Evolutionary conservation across 2,329 filamentous ascomycete species (phyloP).

Genomic region (Exophiala bonariae): DNA sequence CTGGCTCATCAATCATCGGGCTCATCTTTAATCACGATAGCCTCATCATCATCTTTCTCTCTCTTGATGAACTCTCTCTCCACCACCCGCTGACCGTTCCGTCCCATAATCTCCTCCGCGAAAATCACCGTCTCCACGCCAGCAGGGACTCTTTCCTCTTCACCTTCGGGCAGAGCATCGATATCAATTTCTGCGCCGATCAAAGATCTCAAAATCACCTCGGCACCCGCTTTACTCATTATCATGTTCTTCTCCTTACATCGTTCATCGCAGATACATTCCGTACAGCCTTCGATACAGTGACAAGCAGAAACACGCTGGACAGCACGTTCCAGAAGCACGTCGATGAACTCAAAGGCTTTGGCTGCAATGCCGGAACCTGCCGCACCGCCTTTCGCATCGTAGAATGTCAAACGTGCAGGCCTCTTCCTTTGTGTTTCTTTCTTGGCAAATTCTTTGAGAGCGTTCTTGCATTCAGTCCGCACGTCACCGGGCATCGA

Average conservation of each 20-base stretch:
- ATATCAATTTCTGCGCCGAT: constrained; percentile 77
- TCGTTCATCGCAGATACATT: constrained; percentile 82
- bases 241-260: constrained; percentile 88
- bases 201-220: constrained; percentile 75
- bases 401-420: constrained; percentile 88
- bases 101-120: constrained; percentile 63
- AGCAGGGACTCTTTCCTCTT: constrained; percentile 63
- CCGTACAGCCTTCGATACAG: constrained; percentile 79
- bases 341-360: constrained; percentile 88
- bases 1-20: constrained; percentile 17
- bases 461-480: constrained; percentile 86
- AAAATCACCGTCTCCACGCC: constrained; percentile 81
- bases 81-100: constrained; percentile 30
- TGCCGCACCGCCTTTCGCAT: constrained; percentile 81
- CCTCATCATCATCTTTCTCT: constrained; percentile 27
- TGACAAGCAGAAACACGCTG: constrained; percentile 72
- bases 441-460: constrained; percentile 79
- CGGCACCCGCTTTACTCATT: constrained; percentile 87
- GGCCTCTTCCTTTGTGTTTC: constrained; percentile 69
- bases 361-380: constrained; percentile 88
- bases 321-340: constrained; percentile 73
- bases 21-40: constrained; percentile 30
- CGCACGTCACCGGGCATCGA: constrained; percentile 87
- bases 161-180: constrained; percentile 82
- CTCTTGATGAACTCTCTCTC: constrained; percentile 28